Conservation (phyloP, 208 protist species). For the Trypanosoma theileri region DNA sequence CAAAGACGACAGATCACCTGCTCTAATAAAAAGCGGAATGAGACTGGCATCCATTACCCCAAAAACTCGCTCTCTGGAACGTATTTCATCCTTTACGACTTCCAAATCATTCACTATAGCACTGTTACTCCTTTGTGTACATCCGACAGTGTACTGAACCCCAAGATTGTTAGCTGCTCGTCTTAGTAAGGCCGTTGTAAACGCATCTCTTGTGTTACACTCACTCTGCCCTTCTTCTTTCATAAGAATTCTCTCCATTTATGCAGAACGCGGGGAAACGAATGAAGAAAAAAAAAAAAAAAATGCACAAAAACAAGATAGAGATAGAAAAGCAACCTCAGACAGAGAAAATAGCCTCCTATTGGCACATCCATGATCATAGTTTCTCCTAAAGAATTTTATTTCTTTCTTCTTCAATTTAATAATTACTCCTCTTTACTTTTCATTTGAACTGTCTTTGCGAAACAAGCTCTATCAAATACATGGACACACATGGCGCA, state of each 20-base stretch:
- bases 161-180: constrained; percentile 22
- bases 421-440: not conserved
- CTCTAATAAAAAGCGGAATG: constrained; percentile 24
- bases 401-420: not conserved
- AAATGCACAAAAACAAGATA: not conserved
- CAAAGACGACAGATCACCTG: constrained; percentile 11
- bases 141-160: not conserved
- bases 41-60: constrained; percentile 15
- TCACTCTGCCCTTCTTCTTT: not conserved
- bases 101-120: constrained; percentile 7
- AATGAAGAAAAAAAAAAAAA: constrained; percentile 11
- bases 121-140: not conserved
- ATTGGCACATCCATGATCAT: not conserved
- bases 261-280: not conserved
- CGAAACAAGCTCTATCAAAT: too few relatives aligned
- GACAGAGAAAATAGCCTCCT: not conserved
- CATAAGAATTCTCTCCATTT: not conserved
- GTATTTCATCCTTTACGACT: constrained; percentile 20
- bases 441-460: not conserved
- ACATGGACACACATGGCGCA: too few relatives aligned
- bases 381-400: not conserved
- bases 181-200: constrained; percentile 22
- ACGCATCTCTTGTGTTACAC: constrained; percentile 17
- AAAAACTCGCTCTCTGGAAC: constrained; percentile 18
- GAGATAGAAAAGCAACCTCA: not conserved